Percentiles rank a stretch among this genome's conserved stretches.
These are phyloP conservation scores for Colletotrichum trifolii DNA, from an alignment of 2,329 filamentous ascomycete species.

Conservation along the genomic window DNA sequence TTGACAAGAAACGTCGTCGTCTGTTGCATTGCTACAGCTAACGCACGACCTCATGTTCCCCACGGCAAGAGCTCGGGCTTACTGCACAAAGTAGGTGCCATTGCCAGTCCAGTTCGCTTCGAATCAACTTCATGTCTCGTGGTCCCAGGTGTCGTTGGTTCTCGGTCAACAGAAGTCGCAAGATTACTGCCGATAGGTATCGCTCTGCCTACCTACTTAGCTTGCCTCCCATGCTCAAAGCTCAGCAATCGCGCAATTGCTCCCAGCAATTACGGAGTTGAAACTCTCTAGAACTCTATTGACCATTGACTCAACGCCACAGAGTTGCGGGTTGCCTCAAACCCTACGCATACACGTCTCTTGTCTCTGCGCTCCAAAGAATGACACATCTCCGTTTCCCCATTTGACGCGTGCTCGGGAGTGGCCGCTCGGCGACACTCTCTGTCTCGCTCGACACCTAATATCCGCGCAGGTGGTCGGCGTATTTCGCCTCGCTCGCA, in stretches of 20 bases:
- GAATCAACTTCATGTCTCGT: too few species aligned
- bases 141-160: too few species aligned
- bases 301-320: not conserved
- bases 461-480: not conserved
- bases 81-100: not conserved
- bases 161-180: too few species aligned
- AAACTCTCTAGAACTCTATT: constrained; percentile 27
- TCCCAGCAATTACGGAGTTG: constrained; percentile 13
- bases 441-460: too few species aligned
- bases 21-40: too few species aligned
- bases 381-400: too few species aligned
- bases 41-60: constrained; percentile 10
- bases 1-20: too few species aligned
- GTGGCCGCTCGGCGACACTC: too few species aligned
- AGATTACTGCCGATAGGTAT: not conserved
- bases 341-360: too few species aligned
- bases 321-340: not conserved
- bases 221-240: not conserved
- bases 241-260: constrained; percentile 20
- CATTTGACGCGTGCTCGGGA: too few species aligned
- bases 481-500: constrained; percentile 1
- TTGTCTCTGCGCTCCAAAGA: too few species aligned
- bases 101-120: too few species aligned
- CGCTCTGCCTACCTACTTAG: not conserved
- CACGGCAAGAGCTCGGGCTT: constrained; percentile 15